These are phyloP conservation scores for Besnoitia besnoiti DNA, from an alignment of 169 alveolate species.

Conservation along the genomic window DNA sequence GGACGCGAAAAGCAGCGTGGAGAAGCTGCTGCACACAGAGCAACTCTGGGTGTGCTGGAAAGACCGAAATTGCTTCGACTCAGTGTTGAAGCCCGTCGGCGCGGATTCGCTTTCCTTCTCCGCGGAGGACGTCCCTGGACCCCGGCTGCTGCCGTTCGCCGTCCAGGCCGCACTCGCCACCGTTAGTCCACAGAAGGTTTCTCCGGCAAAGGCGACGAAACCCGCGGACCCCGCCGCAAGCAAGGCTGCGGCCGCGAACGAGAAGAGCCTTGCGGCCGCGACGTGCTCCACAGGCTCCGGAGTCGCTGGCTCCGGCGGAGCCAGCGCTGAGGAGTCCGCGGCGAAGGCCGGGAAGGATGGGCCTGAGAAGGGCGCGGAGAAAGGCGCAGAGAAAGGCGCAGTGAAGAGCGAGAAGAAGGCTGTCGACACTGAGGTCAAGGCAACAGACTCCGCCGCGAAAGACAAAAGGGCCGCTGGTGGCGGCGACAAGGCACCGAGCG, in stretches of 20 bases:
- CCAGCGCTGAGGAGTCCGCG: no score
- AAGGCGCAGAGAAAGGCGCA: neutral
- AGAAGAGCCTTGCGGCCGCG: neutral
- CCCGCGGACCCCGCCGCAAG: neutral
- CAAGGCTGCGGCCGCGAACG: neutral
- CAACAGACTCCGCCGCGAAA: neutral
- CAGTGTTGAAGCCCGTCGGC: neutral
- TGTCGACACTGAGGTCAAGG: neutral
- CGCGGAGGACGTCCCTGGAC: neutral
- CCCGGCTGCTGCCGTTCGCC: constrained; percentile 23
- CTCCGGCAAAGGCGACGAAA: neutral
- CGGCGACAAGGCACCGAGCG: neutral
- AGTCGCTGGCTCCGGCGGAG: no score
- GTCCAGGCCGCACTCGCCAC: constrained; percentile 5
- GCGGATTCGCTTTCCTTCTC: neutral
- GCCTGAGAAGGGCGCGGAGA: neutral
- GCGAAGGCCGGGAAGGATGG: neutral
- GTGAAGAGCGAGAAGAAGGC: neutral
- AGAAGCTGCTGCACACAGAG: constrained; percentile 36
- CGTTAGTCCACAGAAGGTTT: neutral
- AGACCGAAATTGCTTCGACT: constrained; percentile 19
- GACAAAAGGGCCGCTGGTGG: neutral
- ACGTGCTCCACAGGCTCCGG: neutral
- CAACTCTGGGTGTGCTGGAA: constrained; percentile 28
- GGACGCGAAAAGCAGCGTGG: neutral